These are phyloP conservation scores for Fusarium hostae DNA, from an alignment of 2,329 filamentous ascomycete genomes.

Conservation along the genomic window DNA sequence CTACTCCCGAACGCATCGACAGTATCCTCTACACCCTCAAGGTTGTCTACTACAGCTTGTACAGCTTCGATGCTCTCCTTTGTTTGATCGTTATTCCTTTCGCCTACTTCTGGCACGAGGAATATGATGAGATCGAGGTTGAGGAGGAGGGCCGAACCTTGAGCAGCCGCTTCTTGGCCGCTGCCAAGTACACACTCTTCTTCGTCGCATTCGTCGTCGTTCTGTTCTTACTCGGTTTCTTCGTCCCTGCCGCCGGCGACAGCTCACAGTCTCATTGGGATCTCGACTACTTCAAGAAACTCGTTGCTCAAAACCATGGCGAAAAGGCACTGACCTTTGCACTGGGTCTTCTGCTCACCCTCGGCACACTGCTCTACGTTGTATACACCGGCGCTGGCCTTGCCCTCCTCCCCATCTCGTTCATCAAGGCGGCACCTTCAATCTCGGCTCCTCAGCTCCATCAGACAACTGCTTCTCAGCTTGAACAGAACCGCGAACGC, in stretches of 20 bases:
- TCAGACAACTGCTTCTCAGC: constrained; percentile 79
- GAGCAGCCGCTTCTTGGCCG: constrained; percentile 79
- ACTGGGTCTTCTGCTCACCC: constrained; percentile 85
- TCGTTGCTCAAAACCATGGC: constrained; percentile 82
- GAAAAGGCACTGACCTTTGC: constrained; percentile 93
- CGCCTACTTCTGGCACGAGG: constrained; percentile 98
- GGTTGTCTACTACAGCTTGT: constrained; percentile 91
- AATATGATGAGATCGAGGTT: constrained; percentile 90
- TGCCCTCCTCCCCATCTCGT: constrained; percentile 85
- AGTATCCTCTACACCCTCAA: constrained; percentile 83
- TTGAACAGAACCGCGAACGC: constrained; percentile 89
- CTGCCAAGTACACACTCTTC: constrained; percentile 88
- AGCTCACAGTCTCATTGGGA: constrained; percentile 75
- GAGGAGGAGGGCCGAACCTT: constrained; percentile 84
- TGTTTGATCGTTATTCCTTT: constrained; percentile 93
- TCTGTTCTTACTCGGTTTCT: constrained; percentile 92
- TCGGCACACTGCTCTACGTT: constrained; percentile 87
- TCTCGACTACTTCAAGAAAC: constrained; percentile 89
- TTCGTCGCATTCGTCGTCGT: constrained; percentile 84
- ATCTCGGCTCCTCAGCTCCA: constrained; percentile 84
- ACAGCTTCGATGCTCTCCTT: constrained; percentile 89
- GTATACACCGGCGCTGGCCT: constrained; percentile 91
- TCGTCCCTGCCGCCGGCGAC: constrained; percentile 82
- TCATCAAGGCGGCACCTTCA: constrained; percentile 91
- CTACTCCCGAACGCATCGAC: constrained; percentile 81